phyloP scores from a whole-genome alignment of 768 basidiomycete species.

The Boletus patriciae region DNA sequence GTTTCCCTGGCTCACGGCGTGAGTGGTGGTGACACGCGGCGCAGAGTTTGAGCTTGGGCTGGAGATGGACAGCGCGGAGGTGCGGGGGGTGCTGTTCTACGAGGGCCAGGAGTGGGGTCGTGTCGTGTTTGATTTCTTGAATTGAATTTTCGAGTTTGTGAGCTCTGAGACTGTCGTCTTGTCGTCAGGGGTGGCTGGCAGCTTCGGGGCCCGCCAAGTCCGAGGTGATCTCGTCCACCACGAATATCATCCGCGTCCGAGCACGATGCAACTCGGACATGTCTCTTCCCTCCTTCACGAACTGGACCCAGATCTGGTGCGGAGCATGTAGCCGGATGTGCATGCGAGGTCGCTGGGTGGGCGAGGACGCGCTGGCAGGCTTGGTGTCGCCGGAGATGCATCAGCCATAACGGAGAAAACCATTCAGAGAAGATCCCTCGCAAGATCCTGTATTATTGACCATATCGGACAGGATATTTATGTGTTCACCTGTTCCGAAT shows the following conservation, averaged over 20 bases:
- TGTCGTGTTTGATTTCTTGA: conserved; percentile 58
- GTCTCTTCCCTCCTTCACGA: conserved; percentile 52
- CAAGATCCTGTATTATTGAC: not conserved
- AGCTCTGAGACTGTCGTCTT: conserved; percentile 1
- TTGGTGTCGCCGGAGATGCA: not conserved
- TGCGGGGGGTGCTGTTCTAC: conserved; percentile 75
- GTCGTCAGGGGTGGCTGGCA: conserved; percentile 7
- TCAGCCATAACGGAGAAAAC: not conserved
- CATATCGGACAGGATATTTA: not conserved
- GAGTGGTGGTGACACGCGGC: not conserved
- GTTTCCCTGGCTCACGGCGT: not conserved
- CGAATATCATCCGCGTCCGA: no score
- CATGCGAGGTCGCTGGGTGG: no score
- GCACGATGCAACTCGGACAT: not conserved
- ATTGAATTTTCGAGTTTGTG: not conserved
- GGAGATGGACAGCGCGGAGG: conserved; percentile 84
- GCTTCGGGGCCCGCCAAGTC: conserved; percentile 3
- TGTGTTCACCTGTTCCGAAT: conserved; percentile 4
- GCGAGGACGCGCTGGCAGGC: no score
- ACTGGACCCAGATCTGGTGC: conserved; percentile 94
- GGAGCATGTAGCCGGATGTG: no score
- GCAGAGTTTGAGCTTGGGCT: conserved; percentile 82
- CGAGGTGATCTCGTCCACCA: not conserved
- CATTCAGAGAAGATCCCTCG: not conserved
- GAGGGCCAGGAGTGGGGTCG: conserved; percentile 81